phyloP scores from a whole-genome alignment of 202 grass and related monocot species.

The Setaria italica region DNA sequence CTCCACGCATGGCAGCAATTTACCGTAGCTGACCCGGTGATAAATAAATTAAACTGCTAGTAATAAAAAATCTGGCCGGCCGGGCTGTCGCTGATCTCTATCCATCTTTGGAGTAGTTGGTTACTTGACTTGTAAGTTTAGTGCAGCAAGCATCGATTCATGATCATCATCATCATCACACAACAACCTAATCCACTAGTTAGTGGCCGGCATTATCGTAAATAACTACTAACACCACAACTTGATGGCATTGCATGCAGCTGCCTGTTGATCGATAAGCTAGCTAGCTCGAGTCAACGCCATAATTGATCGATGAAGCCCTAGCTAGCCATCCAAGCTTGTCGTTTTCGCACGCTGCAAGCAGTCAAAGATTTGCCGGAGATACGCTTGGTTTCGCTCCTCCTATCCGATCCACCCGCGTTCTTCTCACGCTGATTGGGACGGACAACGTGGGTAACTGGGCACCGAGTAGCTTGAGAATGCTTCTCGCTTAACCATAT shows the following conservation, averaged over 20 bases:
- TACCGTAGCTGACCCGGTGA: background rate
- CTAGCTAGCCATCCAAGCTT: background rate
- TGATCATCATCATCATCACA: background rate
- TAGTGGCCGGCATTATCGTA: background rate
- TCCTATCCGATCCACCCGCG: background rate
- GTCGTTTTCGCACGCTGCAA: background rate
- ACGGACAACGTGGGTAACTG: background rate
- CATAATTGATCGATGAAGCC: background rate
- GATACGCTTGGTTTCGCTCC: background rate
- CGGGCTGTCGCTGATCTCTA: background rate
- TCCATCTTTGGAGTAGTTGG: conserved; percentile 15
- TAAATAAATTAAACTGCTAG: background rate
- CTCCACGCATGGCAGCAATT: background rate
- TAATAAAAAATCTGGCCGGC: background rate
- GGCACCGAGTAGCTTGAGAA: background rate
- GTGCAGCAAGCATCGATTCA: background rate
- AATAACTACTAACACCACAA: background rate
- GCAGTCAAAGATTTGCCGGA: conserved; percentile 24
- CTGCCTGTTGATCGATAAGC: background rate
- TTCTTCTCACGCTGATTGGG: conserved; percentile 24
- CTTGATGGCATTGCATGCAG: background rate
- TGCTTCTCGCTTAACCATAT: background rate
- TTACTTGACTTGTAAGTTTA: conserved; percentile 30
- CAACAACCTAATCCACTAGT: background rate
- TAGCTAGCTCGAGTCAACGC: background rate